A percentile compares a stretch with the other conserved stretches of the same genome.
Conservation (phyloP, 2,329 filamentous ascomycete species). For the Pseudopyricularia cyperi region DNA sequence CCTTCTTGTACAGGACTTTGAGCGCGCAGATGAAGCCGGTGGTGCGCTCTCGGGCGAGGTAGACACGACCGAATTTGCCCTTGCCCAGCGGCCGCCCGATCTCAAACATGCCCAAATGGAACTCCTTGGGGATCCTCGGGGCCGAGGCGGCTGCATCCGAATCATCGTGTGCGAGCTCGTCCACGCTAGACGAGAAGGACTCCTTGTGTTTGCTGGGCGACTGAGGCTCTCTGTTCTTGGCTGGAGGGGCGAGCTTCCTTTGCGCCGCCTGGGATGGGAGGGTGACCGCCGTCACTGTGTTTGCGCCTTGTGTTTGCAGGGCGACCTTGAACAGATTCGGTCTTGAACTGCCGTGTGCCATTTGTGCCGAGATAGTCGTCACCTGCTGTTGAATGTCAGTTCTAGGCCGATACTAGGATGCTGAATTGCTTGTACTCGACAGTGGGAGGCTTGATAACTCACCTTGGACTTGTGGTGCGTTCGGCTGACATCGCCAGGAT, state of each 20-base stretch:
- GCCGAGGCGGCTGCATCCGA: constrained; percentile 21
- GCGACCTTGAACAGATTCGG: constrained; percentile 79
- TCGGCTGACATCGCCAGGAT: constrained; percentile 39
- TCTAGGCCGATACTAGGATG: background rate
- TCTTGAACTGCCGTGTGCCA: constrained; percentile 17
- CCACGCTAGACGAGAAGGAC: constrained; percentile 15
- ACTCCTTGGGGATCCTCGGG: constrained; percentile 39
- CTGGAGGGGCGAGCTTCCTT: constrained; percentile 24
- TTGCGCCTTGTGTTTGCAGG: constrained; percentile 64
- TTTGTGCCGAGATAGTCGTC: constrained; percentile 36
- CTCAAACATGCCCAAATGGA: constrained; percentile 89
- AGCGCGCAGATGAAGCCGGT: constrained; percentile 76
- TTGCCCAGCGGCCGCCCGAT: constrained; percentile 78
- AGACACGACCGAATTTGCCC: constrained; percentile 78
- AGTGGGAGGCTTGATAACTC: constrained; percentile 7
- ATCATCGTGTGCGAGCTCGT: constrained; percentile 28
- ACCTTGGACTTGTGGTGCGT: constrained; percentile 68
- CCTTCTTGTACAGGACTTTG: constrained; percentile 76
- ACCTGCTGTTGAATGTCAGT: background rate
- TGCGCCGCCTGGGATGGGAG: constrained; percentile 54
- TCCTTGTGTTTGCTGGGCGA: constrained; percentile 32
- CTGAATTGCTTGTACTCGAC: constrained; percentile 16
- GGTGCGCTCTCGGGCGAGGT: constrained; percentile 67
- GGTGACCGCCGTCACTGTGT: constrained; percentile 52
- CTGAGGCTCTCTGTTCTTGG: constrained; percentile 7